Percentiles rank a stretch among this genome's conserved stretches.
Evolutionary conservation across 768 basidiomycete genomes (phyloP).

Genomic region (Sarcodon aspratus): DNA sequence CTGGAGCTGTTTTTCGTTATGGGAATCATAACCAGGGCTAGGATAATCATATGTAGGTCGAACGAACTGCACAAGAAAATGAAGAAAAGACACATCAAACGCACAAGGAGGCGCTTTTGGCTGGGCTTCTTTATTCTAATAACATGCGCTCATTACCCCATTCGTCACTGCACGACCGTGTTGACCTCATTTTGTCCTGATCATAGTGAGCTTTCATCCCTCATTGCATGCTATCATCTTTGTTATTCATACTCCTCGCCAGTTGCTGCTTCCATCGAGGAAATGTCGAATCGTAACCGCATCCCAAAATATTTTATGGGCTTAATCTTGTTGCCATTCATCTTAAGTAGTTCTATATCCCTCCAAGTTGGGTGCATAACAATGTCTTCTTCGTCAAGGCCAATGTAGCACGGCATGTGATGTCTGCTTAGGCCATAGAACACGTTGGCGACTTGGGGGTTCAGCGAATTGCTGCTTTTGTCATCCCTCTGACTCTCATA

Average conservation of each 20-base stretch:
- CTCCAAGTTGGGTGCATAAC: background rate
- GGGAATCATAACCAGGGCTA: too few relatives aligned
- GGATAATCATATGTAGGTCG: too few relatives aligned
- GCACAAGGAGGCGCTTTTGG: too few relatives aligned
- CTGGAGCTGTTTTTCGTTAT: too few relatives aligned
- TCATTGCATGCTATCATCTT: background rate
- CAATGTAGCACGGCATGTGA: conserved; percentile 83
- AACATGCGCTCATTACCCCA: conserved; percentile 30
- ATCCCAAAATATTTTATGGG: conserved; percentile 85
- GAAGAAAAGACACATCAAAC: too few relatives aligned
- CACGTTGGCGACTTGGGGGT: background rate
- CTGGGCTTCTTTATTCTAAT: background rate
- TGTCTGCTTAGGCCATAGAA: conserved; percentile 64
- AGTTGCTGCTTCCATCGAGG: conserved; percentile 91
- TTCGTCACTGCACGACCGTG: conserved; percentile 64
- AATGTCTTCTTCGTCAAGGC: conserved; percentile 27
- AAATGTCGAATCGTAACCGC: conserved; percentile 68
- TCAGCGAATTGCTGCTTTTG: conserved; percentile 80
- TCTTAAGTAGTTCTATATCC: conserved; percentile 32
- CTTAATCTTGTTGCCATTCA: conserved; percentile 78
- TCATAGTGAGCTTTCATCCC: conserved; percentile 41
- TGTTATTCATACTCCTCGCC: conserved; percentile 1
- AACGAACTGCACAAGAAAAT: too few relatives aligned
- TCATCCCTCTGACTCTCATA: conserved; percentile 79
- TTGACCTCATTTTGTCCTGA: conserved; percentile 86